Percentiles rank a stretch among this genome's conserved stretches.
These are phyloP conservation scores for Hymenoscyphus infarciens DNA, from an alignment of 2,329 filamentous ascomycete species.

Conservation along the genomic window DNA sequence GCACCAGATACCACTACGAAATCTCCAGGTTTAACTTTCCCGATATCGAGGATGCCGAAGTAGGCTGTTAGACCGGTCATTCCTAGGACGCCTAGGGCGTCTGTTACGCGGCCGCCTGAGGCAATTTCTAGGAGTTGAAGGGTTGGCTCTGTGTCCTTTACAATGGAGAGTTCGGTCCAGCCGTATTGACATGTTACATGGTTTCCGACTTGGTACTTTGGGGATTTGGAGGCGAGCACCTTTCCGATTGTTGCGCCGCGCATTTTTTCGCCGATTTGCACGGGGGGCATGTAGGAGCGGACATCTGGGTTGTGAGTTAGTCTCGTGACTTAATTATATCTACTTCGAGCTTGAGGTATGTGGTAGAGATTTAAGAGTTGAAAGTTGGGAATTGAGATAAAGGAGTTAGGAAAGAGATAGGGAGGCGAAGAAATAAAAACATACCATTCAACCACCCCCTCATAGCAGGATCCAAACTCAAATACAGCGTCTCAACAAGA, in stretches of 20 bases:
- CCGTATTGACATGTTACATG: slow-evolving; percentile 54
- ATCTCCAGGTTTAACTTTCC: slow-evolving; percentile 63
- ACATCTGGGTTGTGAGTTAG: slow-evolving; percentile 33
- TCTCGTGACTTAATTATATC: slow-evolving; percentile 10
- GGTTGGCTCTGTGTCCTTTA: slow-evolving; percentile 45
- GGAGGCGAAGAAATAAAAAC: slow-evolving; percentile 14
- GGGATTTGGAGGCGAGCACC: slow-evolving; percentile 57
- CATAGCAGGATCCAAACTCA: slow-evolving; percentile 74
- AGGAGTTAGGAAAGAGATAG: not conserved
- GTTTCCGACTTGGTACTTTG: slow-evolving; percentile 52
- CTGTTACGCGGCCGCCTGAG: slow-evolving; percentile 45
- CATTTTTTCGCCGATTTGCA: slow-evolving; percentile 66
- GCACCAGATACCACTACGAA: slow-evolving; percentile 75
- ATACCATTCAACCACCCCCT: slow-evolving; percentile 64
- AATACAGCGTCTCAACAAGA: slow-evolving; percentile 57
- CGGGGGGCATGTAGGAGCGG: slow-evolving; percentile 64
- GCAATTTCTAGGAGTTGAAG: slow-evolving; percentile 43
- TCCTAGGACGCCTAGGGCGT: slow-evolving; percentile 60
- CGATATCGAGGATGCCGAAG: slow-evolving; percentile 68
- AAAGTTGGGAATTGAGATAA: not conserved
- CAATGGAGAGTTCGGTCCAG: slow-evolving; percentile 64
- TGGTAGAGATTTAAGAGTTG: not conserved
- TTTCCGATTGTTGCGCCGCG: slow-evolving; percentile 58
- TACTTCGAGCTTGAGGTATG: not conserved
- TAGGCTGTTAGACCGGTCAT: slow-evolving; percentile 72